Percentiles rank a stretch among this genome's conserved stretches.
phyloP scores from a whole-genome alignment of 371 early-diverging fungal genomes.

The Mucor mucedo region DNA sequence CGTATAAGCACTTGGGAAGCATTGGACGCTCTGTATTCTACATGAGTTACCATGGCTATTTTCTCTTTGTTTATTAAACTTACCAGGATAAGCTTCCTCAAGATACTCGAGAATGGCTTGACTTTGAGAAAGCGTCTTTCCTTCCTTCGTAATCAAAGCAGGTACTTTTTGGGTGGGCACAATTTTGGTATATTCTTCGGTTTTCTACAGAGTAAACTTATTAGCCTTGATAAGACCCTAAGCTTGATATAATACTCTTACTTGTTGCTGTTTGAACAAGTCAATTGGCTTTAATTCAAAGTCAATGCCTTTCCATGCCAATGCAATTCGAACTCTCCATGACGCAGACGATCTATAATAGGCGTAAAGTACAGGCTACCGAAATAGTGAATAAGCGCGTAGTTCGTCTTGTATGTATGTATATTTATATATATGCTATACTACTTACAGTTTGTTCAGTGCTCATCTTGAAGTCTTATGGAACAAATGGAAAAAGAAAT shows the following conservation, averaged over 20 bases:
- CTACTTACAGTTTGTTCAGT: constrained; percentile 14
- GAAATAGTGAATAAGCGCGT: background rate
- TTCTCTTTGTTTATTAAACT: background rate
- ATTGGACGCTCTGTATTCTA: constrained; percentile 53
- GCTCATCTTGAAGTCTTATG: background rate
- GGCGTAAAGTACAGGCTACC: constrained; percentile 65
- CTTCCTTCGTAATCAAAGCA: constrained; percentile 62
- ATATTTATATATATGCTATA: no score
- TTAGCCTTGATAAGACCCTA: background rate
- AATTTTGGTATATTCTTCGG: constrained; percentile 57
- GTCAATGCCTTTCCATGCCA: constrained; percentile 74
- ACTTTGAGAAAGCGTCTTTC: constrained; percentile 67
- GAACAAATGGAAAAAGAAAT: background rate
- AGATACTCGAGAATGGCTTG: constrained; percentile 88
- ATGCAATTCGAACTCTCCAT: constrained; percentile 77
- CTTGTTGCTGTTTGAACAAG: constrained; percentile 76
- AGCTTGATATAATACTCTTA: constrained; percentile 15
- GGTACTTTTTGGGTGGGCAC: constrained; percentile 82
- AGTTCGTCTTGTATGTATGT: no score
- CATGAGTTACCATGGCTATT: background rate
- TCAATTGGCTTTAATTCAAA: constrained; percentile 70
- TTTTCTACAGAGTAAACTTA: constrained; percentile 30
- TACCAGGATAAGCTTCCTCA: constrained; percentile 78
- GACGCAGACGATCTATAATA: constrained; percentile 81
- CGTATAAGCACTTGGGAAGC: constrained; percentile 72